phyloP scores from a whole-genome alignment of 441 rosid species.

The Biscutella auriculata region DNA sequence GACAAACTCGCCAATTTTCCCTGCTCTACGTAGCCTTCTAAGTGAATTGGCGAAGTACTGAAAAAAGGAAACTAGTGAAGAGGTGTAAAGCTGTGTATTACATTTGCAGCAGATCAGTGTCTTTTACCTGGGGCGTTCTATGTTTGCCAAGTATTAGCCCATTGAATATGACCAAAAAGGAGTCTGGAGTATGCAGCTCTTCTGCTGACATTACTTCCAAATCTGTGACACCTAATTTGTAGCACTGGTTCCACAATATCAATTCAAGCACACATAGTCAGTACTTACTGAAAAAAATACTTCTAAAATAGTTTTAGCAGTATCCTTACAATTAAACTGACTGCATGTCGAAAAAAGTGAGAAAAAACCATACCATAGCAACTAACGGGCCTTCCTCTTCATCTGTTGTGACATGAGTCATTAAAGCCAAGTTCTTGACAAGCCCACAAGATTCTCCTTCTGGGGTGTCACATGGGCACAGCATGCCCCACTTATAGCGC shows the following conservation, averaged over 20 bases:
- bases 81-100: slow-evolving; percentile 7
- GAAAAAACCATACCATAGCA: slow-evolving; percentile 44
- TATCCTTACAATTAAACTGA: slow-evolving; percentile 1
- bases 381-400: slow-evolving; percentile 84
- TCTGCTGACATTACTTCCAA: slow-evolving; percentile 73
- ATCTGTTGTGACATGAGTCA: slow-evolving; percentile 99
- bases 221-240: slow-evolving; percentile 75
- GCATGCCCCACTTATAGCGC: slow-evolving; percentile 91
- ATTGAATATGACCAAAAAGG: slow-evolving; percentile 72
- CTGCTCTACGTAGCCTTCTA: slow-evolving; percentile 86
- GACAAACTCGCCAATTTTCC: slow-evolving; percentile 86
- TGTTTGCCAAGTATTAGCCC: slow-evolving; percentile 96
- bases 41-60: slow-evolving; percentile 61
- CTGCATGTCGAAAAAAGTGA: not conserved
- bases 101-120: not conserved
- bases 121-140: slow-evolving; percentile 74
- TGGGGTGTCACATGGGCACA: slow-evolving; percentile 98
- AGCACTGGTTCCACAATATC: slow-evolving; percentile 45
- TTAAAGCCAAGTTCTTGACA: slow-evolving; percentile 93
- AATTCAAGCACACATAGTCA: not conserved
- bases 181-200: slow-evolving; percentile 80
- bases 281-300: not conserved
- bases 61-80: slow-evolving; percentile 9
- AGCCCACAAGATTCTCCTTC: slow-evolving; percentile 98
- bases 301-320: not conserved